phyloP scores from a whole-genome alignment of 768 basidiomycete genomes.

The Daedaleopsis nitida region DNA sequence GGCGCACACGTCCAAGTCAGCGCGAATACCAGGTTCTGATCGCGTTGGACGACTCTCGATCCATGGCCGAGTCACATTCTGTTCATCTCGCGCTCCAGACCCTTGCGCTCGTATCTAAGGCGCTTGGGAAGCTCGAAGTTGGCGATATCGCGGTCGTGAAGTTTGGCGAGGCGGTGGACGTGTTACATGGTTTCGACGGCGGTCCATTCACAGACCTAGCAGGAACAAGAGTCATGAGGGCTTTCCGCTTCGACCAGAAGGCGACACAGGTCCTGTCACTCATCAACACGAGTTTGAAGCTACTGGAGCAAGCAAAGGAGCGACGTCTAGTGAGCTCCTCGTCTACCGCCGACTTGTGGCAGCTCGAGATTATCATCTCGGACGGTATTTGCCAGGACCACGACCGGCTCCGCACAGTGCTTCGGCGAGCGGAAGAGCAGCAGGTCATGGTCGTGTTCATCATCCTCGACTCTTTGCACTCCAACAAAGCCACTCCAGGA shows the following conservation, averaged over 20 bases:
- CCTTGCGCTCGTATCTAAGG: constrained; percentile 87
- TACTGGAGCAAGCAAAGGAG: constrained; percentile 79
- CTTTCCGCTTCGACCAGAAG: constrained; percentile 88
- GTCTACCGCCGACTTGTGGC: constrained; percentile 87
- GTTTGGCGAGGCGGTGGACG: constrained; percentile 87
- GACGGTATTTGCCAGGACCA: constrained; percentile 99
- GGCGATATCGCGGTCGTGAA: constrained; percentile 92
- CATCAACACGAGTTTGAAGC: constrained; percentile 73
- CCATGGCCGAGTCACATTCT: constrained; percentile 92
- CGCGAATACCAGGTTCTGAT: constrained; percentile 96
- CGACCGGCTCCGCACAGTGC: constrained; percentile 73
- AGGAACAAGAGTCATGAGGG: constrained; percentile 77
- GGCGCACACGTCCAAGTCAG: constrained; percentile 89
- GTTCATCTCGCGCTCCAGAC: constrained; percentile 95
- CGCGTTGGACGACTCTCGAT: constrained; percentile 93
- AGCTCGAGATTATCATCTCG: constrained; percentile 96
- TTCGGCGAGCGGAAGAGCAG: constrained; percentile 87
- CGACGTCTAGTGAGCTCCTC: constrained; percentile 59
- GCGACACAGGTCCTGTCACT: constrained; percentile 86
- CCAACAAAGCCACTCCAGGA: constrained; percentile 31
- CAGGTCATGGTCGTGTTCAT: constrained; percentile 96
- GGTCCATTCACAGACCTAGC: constrained; percentile 81
- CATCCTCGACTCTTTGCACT: constrained; percentile 86
- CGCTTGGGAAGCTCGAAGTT: constrained; percentile 88
- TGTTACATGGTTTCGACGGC: constrained; percentile 84